Conservation (phyloP, 768 basidiomycete genomes). For the Trametes meyenii region DNA sequence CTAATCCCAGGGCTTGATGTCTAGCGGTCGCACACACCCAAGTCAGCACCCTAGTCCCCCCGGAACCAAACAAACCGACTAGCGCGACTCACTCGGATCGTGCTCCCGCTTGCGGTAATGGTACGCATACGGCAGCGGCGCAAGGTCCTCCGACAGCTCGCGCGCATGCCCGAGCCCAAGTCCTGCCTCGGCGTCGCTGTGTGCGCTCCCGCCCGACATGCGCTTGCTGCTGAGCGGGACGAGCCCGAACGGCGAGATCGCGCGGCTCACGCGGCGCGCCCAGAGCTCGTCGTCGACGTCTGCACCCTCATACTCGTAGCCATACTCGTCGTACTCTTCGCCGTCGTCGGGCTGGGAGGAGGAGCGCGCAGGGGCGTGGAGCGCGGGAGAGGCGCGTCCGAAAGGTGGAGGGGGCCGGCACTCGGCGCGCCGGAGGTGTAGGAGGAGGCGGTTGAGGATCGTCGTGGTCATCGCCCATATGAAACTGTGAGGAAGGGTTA, state of each 20-base stretch:
- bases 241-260: slow-evolving; percentile 21
- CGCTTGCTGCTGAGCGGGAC: slow-evolving; percentile 6
- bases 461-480: slow-evolving; percentile 40
- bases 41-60: background rate
- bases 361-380: background rate
- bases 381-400: background rate
- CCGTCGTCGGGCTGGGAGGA: background rate
- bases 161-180: background rate
- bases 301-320: background rate
- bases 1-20: slow-evolving; percentile 8
- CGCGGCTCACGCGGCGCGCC: slow-evolving; percentile 1
- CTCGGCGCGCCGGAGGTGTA: slow-evolving; percentile 37
- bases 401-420: background rate
- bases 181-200: slow-evolving; percentile 1
- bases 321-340: background rate
- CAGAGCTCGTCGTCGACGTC: background rate
- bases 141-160: background rate
- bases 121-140: slow-evolving; percentile 9
- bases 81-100: slow-evolving; percentile 16
- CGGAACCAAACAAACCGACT: background rate
- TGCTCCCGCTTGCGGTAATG: slow-evolving; percentile 16
- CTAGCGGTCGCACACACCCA: background rate
- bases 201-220: slow-evolving; percentile 4
- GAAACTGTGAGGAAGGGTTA: slow-evolving; percentile 28
- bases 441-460: slow-evolving; percentile 38